These are phyloP conservation scores for Fraxinus paxiana DNA, from an alignment of 305 asterid species.

Conservation along the genomic window DNA sequence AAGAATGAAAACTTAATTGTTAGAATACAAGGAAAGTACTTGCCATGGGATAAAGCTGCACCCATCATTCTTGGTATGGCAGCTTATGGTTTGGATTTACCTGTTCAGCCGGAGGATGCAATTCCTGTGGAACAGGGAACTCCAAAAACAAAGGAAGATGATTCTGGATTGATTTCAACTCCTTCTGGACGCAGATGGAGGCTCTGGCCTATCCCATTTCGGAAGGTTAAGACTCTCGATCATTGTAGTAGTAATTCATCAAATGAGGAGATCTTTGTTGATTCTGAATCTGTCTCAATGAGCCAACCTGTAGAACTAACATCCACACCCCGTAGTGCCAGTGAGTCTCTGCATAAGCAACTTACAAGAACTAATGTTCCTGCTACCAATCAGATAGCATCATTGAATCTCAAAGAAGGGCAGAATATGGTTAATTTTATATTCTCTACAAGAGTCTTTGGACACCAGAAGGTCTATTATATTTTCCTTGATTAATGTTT, in stretches of 20 bases:
- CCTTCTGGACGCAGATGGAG: slow-evolving; percentile 76
- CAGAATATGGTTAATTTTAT: slow-evolving; percentile 28
- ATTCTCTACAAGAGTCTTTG: slow-evolving; percentile 80
- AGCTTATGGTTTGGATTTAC: slow-evolving; percentile 56
- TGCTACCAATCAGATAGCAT: slow-evolving; percentile 68
- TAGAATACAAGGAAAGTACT: slow-evolving; percentile 60
- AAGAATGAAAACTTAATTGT: slow-evolving; percentile 14
- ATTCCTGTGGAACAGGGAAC: slow-evolving; percentile 49
- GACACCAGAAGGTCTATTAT: slow-evolving; percentile 64
- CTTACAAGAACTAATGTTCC: slow-evolving; percentile 78
- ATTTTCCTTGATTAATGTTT: background rate
- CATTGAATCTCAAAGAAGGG: slow-evolving; percentile 75
- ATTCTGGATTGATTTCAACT: slow-evolving; percentile 36
- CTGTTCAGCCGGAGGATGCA: slow-evolving; percentile 39
- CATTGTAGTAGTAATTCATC: slow-evolving; percentile 47
- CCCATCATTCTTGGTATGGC: slow-evolving; percentile 66
- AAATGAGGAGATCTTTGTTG: slow-evolving; percentile 55
- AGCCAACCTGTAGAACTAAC: slow-evolving; percentile 35
- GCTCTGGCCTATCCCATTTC: slow-evolving; percentile 81
- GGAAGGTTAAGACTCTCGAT: slow-evolving; percentile 72
- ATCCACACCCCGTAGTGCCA: slow-evolving; percentile 26
- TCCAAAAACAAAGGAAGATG: slow-evolving; percentile 38
- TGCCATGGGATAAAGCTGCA: slow-evolving; percentile 73
- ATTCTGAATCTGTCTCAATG: slow-evolving; percentile 47
- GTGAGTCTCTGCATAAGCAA: slow-evolving; percentile 58